These are phyloP conservation scores for Emmonsiellopsis sp. DNA, from an alignment of 2,329 filamentous ascomycete species.

Conservation along the genomic window DNA sequence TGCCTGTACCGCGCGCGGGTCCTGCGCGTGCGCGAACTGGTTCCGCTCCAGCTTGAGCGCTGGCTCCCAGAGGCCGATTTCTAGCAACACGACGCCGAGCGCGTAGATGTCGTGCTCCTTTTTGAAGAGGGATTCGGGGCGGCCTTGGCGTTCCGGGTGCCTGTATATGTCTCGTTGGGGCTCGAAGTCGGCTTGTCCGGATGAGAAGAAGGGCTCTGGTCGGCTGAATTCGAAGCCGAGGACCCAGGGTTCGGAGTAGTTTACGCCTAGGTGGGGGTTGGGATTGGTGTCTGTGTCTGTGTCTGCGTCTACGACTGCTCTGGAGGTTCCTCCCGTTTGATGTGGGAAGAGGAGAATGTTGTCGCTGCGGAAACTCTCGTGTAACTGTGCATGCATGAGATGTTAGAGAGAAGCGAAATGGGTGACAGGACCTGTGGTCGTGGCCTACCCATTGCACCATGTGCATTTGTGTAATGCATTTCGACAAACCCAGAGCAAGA, in stretches of 20 bases:
- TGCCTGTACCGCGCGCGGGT: neutral
- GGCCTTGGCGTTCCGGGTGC: conserved; percentile 14
- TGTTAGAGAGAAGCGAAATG: neutral
- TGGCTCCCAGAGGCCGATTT: conserved; percentile 16
- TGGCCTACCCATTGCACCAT: conserved; percentile 11
- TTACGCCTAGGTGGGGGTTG: neutral
- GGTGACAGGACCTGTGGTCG: neutral
- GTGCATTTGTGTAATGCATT: conserved; percentile 11
- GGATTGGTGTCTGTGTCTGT: too few relatives aligned
- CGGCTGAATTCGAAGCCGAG: conserved; percentile 12
- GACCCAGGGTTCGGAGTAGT: conserved; percentile 6
- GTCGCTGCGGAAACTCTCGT: conserved; percentile 13
- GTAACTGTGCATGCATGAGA: conserved; percentile 1
- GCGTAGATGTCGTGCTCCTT: conserved; percentile 19
- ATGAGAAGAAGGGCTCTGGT: conserved; percentile 9
- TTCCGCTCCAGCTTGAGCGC: neutral
- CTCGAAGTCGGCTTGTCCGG: conserved; percentile 1
- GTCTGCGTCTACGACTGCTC: neutral
- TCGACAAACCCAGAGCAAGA: conserved; percentile 5
- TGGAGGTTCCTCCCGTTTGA: neutral
- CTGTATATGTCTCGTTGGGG: conserved; percentile 9
- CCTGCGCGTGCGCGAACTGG: neutral
- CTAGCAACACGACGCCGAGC: conserved; percentile 18
- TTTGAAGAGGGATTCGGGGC: conserved; percentile 10
- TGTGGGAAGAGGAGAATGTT: conserved; percentile 13